phyloP scores from a whole-genome alignment of 2,329 filamentous ascomycete genomes.

The Fusarium austroafricanum region DNA sequence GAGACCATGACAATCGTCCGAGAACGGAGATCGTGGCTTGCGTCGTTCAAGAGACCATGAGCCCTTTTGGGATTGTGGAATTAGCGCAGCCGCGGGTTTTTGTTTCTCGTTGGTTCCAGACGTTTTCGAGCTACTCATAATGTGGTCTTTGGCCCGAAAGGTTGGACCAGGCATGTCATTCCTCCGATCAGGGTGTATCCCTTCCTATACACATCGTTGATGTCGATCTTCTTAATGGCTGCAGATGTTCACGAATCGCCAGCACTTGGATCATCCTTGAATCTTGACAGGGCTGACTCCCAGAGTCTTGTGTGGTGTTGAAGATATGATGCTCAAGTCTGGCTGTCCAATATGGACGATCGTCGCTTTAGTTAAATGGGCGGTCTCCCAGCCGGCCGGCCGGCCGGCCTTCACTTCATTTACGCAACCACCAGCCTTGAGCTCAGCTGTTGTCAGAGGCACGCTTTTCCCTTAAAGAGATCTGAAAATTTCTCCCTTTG shows the following conservation, averaged over 20 bases:
- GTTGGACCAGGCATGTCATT: constrained; percentile 6
- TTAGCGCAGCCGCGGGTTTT: constrained; percentile 46
- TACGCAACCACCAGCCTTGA: constrained; percentile 20
- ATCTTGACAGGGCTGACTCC: constrained; percentile 37
- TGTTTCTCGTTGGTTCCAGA: constrained; percentile 39
- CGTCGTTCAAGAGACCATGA: constrained; percentile 28
- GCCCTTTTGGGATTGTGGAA: constrained; percentile 44
- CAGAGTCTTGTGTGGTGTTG: constrained; percentile 2
- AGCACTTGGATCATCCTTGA: neutral
- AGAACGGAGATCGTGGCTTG: constrained; percentile 44
- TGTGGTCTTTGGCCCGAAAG: constrained; percentile 10
- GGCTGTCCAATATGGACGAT: constrained; percentile 13
- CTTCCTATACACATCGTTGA: constrained; percentile 8
- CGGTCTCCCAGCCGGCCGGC: neutral
- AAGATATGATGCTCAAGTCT: constrained; percentile 17
- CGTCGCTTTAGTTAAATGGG: constrained; percentile 15
- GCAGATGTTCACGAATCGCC: constrained; percentile 19
- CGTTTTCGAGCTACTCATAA: constrained; percentile 19
- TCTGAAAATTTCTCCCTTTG: constrained; percentile 1
- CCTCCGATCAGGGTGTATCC: constrained; percentile 15
- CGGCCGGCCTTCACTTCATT: constrained; percentile 6
- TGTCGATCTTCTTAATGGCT: constrained; percentile 28
- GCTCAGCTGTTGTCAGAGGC: constrained; percentile 9
- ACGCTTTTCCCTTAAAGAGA: neutral
- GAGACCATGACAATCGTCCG: constrained; percentile 34